Evolutionary conservation across 176 grass and related monocot species (phyloP).

Genomic region (Zoysia pacifica): DNA sequence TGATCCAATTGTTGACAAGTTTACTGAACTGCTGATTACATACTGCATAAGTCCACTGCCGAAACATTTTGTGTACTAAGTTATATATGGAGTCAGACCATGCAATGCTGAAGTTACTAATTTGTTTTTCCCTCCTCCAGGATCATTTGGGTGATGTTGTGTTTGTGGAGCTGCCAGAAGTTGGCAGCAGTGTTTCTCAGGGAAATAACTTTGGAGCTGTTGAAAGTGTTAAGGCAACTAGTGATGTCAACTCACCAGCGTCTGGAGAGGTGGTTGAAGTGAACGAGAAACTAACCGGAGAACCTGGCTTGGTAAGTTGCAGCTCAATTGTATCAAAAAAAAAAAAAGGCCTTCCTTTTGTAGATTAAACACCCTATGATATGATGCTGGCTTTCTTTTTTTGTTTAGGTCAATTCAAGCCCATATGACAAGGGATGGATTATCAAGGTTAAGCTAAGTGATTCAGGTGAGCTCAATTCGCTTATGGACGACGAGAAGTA

Average conservation of each 20-base stretch:
- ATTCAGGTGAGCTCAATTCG: slow-evolving; percentile 63
- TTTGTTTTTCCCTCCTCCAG: slow-evolving; percentile 39
- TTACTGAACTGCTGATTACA: not conserved
- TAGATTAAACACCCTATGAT: slow-evolving; percentile 9
- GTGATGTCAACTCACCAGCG: slow-evolving; percentile 79
- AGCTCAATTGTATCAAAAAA: not conserved
- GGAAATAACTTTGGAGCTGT: slow-evolving; percentile 85
- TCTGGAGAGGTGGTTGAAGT: slow-evolving; percentile 83
- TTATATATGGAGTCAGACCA: slow-evolving; percentile 9
- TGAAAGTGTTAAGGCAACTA: slow-evolving; percentile 97
- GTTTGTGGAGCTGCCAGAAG: slow-evolving; percentile 89
- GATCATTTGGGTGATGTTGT: slow-evolving; percentile 98
- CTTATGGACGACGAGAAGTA: slow-evolving; percentile 84
- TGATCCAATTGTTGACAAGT: not conserved
- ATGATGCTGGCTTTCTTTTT: not conserved
- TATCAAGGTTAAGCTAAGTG: slow-evolving; percentile 86
- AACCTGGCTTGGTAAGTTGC: slow-evolving; percentile 71
- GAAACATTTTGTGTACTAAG: not conserved
- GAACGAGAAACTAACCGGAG: slow-evolving; percentile 50
- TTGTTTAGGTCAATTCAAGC: slow-evolving; percentile 58
- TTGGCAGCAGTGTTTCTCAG: slow-evolving; percentile 62
- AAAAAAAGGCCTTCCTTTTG: not conserved
- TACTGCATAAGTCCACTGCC: not conserved
- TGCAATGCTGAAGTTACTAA: slow-evolving; percentile 9
- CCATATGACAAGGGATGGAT: slow-evolving; percentile 87